Evolutionary conservation across 495 filamentous ascomycete genomes (phyloP).

Genomic region (Aspergillus diversus): DNA sequence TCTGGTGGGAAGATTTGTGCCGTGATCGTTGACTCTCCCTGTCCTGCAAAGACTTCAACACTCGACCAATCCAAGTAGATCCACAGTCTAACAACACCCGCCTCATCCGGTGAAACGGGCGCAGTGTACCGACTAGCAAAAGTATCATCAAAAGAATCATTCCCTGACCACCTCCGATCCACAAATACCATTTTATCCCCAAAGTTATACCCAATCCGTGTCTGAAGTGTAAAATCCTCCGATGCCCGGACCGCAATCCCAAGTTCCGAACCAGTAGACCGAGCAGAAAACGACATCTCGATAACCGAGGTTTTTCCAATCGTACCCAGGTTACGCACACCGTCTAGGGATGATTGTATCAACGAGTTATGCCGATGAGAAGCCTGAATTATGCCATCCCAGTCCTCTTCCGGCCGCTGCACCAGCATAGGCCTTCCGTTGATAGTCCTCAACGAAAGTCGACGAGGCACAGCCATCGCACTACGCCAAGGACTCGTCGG

Average conservation of each 20-base stretch:
- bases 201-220: slow-evolving; percentile 47
- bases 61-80: slow-evolving; percentile 40
- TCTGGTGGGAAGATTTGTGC: slow-evolving; percentile 38
- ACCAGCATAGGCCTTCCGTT: slow-evolving; percentile 24
- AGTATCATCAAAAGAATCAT: slow-evolving; percentile 31
- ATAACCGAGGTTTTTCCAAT: slow-evolving; percentile 29
- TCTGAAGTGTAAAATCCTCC: slow-evolving; percentile 44
- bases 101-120: slow-evolving; percentile 22
- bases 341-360: slow-evolving; percentile 16
- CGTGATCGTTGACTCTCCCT: slow-evolving; percentile 37
- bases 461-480: slow-evolving; percentile 54
- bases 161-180: slow-evolving; percentile 33
- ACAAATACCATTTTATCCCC: slow-evolving; percentile 37
- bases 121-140: slow-evolving; percentile 35
- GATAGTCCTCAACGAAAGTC: slow-evolving; percentile 36
- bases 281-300: slow-evolving; percentile 29
- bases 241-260: slow-evolving; percentile 32
- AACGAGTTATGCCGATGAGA: neutral
- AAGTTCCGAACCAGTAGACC: slow-evolving; percentile 22
- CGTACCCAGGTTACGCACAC: slow-evolving; percentile 19
- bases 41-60: slow-evolving; percentile 40
- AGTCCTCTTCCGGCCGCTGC: slow-evolving; percentile 30
- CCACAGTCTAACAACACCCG: slow-evolving; percentile 29
- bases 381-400: neutral
- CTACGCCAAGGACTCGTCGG: slow-evolving; percentile 53